These are phyloP conservation scores for Hymenoscyphus linearis DNA, from an alignment of 2,329 filamentous ascomycete species.

Conservation along the genomic window DNA sequence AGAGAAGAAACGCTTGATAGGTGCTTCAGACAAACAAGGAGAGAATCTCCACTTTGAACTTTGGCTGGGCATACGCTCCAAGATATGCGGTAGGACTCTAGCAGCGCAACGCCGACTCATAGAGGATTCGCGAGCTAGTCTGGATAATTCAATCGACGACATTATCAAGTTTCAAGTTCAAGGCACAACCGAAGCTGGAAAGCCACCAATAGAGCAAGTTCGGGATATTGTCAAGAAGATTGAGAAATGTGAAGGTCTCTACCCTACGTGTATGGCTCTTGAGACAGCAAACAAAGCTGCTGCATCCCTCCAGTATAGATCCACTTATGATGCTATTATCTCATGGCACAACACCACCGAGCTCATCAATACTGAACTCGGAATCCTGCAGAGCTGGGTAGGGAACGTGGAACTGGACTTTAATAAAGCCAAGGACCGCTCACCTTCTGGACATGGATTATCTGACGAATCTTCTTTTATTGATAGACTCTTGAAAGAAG, in stretches of 20 bases:
- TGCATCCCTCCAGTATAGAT: constrained; percentile 68
- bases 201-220: constrained; percentile 82
- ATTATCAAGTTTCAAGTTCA: constrained; percentile 93
- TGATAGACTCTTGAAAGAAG: constrained; percentile 91
- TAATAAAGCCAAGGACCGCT: constrained; percentile 64
- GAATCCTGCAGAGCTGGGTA: constrained; percentile 91
- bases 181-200: constrained; percentile 82
- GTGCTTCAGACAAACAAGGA: constrained; percentile 57
- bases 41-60: constrained; percentile 68
- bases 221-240: constrained; percentile 86
- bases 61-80: constrained; percentile 84
- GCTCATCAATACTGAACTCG: constrained; percentile 90
- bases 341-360: constrained; percentile 97
- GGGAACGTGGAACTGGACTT: constrained; percentile 95
- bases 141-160: constrained; percentile 74
- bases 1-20: constrained; percentile 93
- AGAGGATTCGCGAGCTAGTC: constrained; percentile 70
- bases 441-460: constrained; percentile 65
- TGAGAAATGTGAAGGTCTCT: constrained; percentile 80
- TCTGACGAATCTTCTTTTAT: constrained; percentile 90
- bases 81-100: constrained; percentile 75
- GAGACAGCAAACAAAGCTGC: constrained; percentile 70
- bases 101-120: constrained; percentile 82
- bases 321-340: constrained; percentile 83
- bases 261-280: constrained; percentile 73